Evolutionary conservation across 768 basidiomycete species (phyloP), one percentile per base, ranked within the genome.

Genomic region (Asterophora lycoperdoides): DNA sequence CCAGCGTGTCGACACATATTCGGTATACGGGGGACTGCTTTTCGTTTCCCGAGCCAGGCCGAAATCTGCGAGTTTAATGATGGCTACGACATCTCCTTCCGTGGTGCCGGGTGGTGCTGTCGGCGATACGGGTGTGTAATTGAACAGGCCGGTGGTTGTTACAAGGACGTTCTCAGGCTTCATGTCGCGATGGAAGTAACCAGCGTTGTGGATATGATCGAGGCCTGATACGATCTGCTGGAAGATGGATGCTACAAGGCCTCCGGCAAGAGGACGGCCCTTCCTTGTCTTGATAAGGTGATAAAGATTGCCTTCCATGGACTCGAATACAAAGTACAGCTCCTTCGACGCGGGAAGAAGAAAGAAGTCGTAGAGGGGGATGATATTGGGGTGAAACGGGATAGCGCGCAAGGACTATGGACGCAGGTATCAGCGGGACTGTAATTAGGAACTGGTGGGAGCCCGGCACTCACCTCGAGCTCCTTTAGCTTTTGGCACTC

Each of bases 181-280:
- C 93, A 99, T 96, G 67, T 99, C 96, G 41, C 96, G 89, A 69
- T 99, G 96, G 69, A 99, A 99, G 69, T 95, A 99, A 30, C 95
- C 96, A 26, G 84, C 75, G 11, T 75, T 65, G 68, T 99, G 96
- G 56, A 97, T 92, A 67, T 99, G 96, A 61, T 92, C 76, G 30
- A 99, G 79, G 33, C 96, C 96, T 13, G 81, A 73, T 38, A 91
- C 83, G 60, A 94, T 89, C 69, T 99, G 96, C 49, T 80, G 83
- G 66, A 96, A 97, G 58, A 97, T 93, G 60, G 89, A 91, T 18
- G 93, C 89, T 53, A 95, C 87, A 57, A 99, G 86, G 56, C 96
- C 96, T 38, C 92, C 91, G n/a, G 96, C 95, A 52, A 99, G 83
- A 5, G 93, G 83, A 53, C 94, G 84, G 51, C 94, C 93, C 70